Evolutionary conservation across 1,284 basidiomycete genomes (phyloP).

Genomic region (Heterobasidion irregulare): DNA sequence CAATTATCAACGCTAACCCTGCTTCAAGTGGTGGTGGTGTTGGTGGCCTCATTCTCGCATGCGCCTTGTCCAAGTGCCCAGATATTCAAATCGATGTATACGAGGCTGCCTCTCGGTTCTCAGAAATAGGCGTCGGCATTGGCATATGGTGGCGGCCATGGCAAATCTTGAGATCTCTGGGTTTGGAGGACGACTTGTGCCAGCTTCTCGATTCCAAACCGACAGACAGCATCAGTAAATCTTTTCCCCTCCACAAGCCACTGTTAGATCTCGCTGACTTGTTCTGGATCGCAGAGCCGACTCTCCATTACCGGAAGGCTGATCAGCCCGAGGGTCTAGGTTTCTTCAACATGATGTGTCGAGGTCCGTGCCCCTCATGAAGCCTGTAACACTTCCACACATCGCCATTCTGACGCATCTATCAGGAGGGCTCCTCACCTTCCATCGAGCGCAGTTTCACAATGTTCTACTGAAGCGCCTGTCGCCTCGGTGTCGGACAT

Average conservation of each 20-base stretch:
- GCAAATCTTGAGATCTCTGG: conserved; percentile 22
- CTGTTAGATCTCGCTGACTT: neutral
- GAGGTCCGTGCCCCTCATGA: conserved; percentile 17
- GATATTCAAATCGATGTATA: conserved; percentile 30
- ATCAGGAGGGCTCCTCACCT: conserved; percentile 29
- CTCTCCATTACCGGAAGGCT: conserved; percentile 23
- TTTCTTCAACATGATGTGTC: conserved; percentile 20
- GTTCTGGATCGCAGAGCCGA: conserved; percentile 13
- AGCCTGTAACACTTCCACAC: neutral
- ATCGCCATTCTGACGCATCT: neutral
- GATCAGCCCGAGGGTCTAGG: conserved; percentile 22
- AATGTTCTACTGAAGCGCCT: conserved; percentile 26
- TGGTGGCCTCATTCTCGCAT: conserved; percentile 28
- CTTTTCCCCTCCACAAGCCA: neutral
- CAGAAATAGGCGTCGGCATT: conserved; percentile 28
- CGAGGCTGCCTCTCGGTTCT: conserved; percentile 25
- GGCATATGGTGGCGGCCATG: conserved; percentile 26
- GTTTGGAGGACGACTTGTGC: conserved; percentile 20
- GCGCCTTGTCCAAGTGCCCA: conserved; percentile 22
- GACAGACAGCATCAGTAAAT: conserved; percentile 10
- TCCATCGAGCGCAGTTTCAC: conserved; percentile 39
- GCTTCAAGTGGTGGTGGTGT: conserved; percentile 27
- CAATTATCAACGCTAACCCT: neutral
- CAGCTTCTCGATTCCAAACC: conserved; percentile 16
- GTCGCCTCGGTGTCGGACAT: conserved; percentile 20